phyloP scores from a whole-genome alignment of 2,329 filamentous ascomycete species.

The Colletotrichum tamarilloi region DNA sequence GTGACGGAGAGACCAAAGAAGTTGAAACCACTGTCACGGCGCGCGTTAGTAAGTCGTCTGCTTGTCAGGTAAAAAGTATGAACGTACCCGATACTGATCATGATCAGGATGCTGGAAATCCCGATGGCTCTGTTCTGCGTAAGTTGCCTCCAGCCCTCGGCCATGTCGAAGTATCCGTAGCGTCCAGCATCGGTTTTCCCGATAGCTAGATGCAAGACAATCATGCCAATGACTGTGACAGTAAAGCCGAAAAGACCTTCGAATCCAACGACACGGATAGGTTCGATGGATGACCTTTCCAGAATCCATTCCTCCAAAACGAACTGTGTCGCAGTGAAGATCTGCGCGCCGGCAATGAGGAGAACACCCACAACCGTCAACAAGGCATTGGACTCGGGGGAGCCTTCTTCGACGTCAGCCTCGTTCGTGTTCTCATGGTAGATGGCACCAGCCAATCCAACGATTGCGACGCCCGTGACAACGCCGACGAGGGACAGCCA shows the following conservation, averaged over 20 bases:
- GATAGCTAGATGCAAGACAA: slow-evolving; percentile 80
- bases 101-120: slow-evolving; percentile 86
- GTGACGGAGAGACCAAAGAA: slow-evolving; percentile 98
- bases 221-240: slow-evolving; percentile 82
- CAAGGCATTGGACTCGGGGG: slow-evolving; percentile 57
- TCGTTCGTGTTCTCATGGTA: slow-evolving; percentile 73
- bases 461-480: slow-evolving; percentile 86
- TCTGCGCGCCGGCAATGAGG: slow-evolving; percentile 92
- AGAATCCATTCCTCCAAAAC: slow-evolving; percentile 96
- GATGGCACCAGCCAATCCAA: slow-evolving; percentile 89
- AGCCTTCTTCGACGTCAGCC: slow-evolving; percentile 35
- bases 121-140: slow-evolving; percentile 76
- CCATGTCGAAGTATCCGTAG: slow-evolving; percentile 90
- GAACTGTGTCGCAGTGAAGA: slow-evolving; percentile 97
- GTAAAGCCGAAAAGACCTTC: slow-evolving; percentile 92
- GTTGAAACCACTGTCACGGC: slow-evolving; percentile 84
- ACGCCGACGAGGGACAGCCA: slow-evolving; percentile 91
- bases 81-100: slow-evolving; percentile 94
- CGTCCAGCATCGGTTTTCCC: slow-evolving; percentile 79
- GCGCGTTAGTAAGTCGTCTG: slow-evolving; percentile 28
- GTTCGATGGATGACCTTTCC: slow-evolving; percentile 72
- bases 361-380: slow-evolving; percentile 84
- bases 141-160: slow-evolving; percentile 86
- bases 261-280: slow-evolving; percentile 93
- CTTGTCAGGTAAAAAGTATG: neutral